Conservation (phyloP, 2,329 filamentous ascomycete species). For the Ophiostoma sp. region DNA sequence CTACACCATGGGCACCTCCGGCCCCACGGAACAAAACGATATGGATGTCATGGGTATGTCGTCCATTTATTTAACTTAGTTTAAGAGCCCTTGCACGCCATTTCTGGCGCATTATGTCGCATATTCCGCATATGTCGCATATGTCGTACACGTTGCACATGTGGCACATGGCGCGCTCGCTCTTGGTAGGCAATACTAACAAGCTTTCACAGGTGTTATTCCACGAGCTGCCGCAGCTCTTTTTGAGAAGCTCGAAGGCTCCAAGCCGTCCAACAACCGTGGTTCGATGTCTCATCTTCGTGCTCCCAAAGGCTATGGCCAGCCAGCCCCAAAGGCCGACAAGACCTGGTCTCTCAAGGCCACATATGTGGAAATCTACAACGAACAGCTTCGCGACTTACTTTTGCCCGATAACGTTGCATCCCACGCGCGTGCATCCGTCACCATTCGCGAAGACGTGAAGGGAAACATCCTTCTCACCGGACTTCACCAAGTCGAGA, state of each 20-base stretch:
- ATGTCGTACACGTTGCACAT: slow-evolving; percentile 7
- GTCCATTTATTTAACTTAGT: not conserved
- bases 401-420: slow-evolving; percentile 71
- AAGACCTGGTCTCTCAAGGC: slow-evolving; percentile 88
- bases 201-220: slow-evolving; percentile 66
- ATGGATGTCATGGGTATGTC: slow-evolving; percentile 68
- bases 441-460: slow-evolving; percentile 89
- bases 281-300: slow-evolving; percentile 71
- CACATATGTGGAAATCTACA: slow-evolving; percentile 96
- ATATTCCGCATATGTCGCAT: not conserved
- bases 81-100: not conserved
- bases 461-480: slow-evolving; percentile 94
- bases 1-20: slow-evolving; percentile 97
- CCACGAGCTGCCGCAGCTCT: slow-evolving; percentile 80
- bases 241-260: slow-evolving; percentile 76
- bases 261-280: slow-evolving; percentile 45
- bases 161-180: not conserved
- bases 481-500: slow-evolving; percentile 77
- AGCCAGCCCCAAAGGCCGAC: slow-evolving; percentile 48
- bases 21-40: slow-evolving; percentile 69
- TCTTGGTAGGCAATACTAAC: slow-evolving; percentile 13
- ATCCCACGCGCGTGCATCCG: slow-evolving; percentile 62
- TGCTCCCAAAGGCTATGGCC: slow-evolving; percentile 72
- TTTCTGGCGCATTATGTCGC: not conserved
- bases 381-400: slow-evolving; percentile 88